Percentiles rank a stretch among this genome's conserved stretches.
phyloP scores from a whole-genome alignment of 371 early-diverging fungal genomes.

The Mortierella sp. region DNA sequence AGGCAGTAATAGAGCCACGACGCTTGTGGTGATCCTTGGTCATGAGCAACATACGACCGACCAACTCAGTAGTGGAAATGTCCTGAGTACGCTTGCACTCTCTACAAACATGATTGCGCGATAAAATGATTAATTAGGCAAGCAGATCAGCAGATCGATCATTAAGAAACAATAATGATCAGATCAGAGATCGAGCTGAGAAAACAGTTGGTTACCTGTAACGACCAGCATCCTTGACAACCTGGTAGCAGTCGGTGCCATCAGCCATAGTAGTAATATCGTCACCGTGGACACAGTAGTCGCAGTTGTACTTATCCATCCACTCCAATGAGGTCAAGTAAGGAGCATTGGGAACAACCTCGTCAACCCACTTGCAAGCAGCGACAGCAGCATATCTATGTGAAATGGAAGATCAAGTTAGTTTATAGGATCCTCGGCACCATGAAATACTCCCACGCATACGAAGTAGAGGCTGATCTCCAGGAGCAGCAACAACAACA shows the following conservation, averaged over 20 bases:
- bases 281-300: slow-evolving; percentile 96
- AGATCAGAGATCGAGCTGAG: background rate
- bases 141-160: background rate
- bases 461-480: no score
- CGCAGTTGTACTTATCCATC: slow-evolving; percentile 86
- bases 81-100: slow-evolving; percentile 96
- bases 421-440: no score
- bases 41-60: slow-evolving; percentile 96
- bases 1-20: slow-evolving; percentile 58
- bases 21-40: slow-evolving; percentile 89
- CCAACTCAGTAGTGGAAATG: slow-evolving; percentile 95
- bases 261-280: slow-evolving; percentile 96
- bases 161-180: background rate
- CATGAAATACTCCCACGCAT: background rate
- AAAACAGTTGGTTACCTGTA: slow-evolving; percentile 64
- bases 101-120: slow-evolving; percentile 10
- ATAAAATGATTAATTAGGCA: background rate
- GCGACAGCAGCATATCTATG: slow-evolving; percentile 90
- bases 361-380: slow-evolving; percentile 97
- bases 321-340: slow-evolving; percentile 90
- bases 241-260: slow-evolving; percentile 95
- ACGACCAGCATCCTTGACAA: slow-evolving; percentile 94
- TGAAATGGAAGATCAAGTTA: background rate
- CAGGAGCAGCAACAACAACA: background rate
- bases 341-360: slow-evolving; percentile 93